Percentiles rank a stretch among this genome's conserved stretches.
Conservation (phyloP, 1,139 yeast genomes). For the Groenewaldozyma auringiensis region DNA sequence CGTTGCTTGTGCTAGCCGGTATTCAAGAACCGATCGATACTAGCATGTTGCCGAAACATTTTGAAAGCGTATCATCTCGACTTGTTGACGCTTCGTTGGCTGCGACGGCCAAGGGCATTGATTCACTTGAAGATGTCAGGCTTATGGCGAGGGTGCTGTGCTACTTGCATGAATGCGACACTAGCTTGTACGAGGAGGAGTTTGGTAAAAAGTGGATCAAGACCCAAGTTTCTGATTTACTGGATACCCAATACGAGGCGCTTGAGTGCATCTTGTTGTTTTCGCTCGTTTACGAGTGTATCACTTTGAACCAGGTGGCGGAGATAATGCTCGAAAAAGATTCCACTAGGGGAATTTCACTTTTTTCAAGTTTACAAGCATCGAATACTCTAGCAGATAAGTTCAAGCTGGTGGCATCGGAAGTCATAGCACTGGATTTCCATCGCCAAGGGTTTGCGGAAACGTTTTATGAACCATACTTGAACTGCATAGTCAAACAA, state of each 20-base stretch:
- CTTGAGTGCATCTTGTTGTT: constrained; percentile 24
- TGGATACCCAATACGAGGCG: constrained; percentile 23
- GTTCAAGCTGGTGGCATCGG: constrained; percentile 18
- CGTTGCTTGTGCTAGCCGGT: constrained; percentile 5
- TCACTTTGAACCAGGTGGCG: constrained; percentile 30
- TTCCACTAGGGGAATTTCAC: background rate
- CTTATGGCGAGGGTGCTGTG: constrained; percentile 17
- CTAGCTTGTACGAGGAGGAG: constrained; percentile 15
- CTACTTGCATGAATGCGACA: constrained; percentile 21
- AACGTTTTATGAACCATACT: background rate
- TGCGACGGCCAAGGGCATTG: constrained; percentile 8
- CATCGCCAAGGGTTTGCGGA: constrained; percentile 18
- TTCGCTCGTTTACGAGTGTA: constrained; percentile 34
- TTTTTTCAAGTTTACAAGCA: background rate
- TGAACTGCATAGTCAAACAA: background rate
- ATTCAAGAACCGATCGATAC: constrained; percentile 17
- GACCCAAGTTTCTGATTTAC: constrained; percentile 19
- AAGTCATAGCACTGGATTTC: constrained; percentile 20
- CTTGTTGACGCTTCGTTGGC: constrained; percentile 16
- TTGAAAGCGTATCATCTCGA: constrained; percentile 14
- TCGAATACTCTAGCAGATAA: constrained; percentile 11
- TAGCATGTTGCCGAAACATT: constrained; percentile 15
- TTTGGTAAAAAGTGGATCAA: constrained; percentile 1
- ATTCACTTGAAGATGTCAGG: constrained; percentile 11
- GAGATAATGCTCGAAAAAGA: constrained; percentile 21